Conservation (phyloP, 2,329 filamentous ascomycete species). For the Aspergillus ibericus region DNA sequence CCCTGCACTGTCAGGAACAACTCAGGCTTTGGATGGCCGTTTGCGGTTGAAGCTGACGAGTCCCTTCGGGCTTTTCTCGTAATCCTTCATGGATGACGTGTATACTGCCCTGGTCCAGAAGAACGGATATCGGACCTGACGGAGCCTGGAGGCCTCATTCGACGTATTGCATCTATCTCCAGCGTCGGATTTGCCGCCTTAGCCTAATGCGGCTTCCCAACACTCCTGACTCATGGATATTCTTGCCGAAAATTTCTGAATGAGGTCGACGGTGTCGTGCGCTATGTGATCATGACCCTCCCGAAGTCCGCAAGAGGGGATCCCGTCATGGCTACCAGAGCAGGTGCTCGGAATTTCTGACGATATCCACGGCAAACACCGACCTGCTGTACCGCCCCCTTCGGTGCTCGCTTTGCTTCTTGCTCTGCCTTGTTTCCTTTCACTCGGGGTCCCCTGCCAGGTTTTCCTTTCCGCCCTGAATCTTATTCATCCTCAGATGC, state of each 20-base stretch:
- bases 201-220: neutral
- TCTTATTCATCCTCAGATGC: neutral
- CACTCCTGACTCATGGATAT: neutral
- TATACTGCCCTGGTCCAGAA: constrained; percentile 1
- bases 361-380: neutral
- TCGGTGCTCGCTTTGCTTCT: neutral
- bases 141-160: neutral
- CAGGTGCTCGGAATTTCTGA: neutral
- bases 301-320: neutral
- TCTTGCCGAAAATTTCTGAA: neutral
- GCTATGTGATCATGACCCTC: neutral
- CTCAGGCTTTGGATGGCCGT: neutral
- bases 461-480: neutral
- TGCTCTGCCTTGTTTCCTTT: neutral
- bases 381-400: neutral
- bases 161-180: neutral
- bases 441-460: neutral
- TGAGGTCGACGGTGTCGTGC: neutral
- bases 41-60: neutral
- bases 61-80: neutral
- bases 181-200: neutral
- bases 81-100: constrained; percentile 2
- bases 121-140: neutral
- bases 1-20: constrained; percentile 2
- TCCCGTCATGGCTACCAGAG: neutral